Conservation (phyloP, 75 land plant genomes). For the Isoetes taiwanensis region DNA sequence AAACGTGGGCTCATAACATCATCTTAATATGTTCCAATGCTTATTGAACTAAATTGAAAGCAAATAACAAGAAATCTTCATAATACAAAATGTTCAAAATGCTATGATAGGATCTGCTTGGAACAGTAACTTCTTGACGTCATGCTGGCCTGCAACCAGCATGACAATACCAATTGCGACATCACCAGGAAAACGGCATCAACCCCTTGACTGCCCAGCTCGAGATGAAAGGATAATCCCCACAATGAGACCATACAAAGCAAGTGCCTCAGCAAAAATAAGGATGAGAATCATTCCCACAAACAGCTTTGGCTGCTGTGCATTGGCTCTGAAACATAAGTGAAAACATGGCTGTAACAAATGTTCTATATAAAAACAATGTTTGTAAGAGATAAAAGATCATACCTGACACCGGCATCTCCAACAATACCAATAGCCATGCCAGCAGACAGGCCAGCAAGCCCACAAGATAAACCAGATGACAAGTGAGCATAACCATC, state of each 20-base stretch:
- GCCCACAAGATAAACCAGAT: conserved; percentile 47
- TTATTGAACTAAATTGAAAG: no score
- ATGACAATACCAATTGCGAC: no score
- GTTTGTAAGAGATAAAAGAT: not conserved
- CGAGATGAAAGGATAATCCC: conserved; percentile 51
- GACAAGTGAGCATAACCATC: conserved; percentile 56
- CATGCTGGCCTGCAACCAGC: no score
- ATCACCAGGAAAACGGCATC: no score
- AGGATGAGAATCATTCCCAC: conserved; percentile 50
- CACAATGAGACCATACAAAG: conserved; percentile 43
- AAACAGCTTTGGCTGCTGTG: conserved; percentile 47
- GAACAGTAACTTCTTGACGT: no score
- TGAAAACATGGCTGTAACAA: not conserved
- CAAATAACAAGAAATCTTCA: no score
- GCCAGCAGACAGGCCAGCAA: conserved; percentile 45
- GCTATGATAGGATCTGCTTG: no score
- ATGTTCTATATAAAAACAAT: not conserved
- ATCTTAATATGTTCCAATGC: no score
- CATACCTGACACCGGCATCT: conserved; percentile 46
- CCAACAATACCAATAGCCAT: conserved; percentile 67
- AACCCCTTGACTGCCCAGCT: conserved; percentile 42
- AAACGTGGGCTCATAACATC: no score
- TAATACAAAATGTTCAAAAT: no score
- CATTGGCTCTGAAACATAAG: conserved; percentile 32
- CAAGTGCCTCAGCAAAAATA: conserved; percentile 51